Evolutionary conservation across 2,329 filamentous ascomycete genomes (phyloP), one percentile per base, ranked within the genome.

Genomic region (Talaromyces sp.): DNA sequence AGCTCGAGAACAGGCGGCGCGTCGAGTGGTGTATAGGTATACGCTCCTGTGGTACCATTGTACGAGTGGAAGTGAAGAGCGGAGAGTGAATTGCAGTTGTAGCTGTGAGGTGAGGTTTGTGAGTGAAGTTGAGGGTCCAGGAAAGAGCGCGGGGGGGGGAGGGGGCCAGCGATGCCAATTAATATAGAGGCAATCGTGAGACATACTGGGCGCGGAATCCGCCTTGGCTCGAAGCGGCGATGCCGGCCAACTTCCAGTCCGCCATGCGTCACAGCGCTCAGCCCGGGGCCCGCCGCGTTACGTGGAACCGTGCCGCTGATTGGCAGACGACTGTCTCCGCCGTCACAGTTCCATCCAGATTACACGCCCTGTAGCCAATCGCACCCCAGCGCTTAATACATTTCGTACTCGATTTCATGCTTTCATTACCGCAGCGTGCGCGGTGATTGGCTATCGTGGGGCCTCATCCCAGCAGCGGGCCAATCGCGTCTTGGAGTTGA

Each of bases 161-260:
- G 53, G 58, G 52, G 58, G 46, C n/a, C n/a, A n/a, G 43, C 43
- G n/a, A 46, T 46, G 24, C 43, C 24, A 46, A 21, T 46, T 43
- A 60, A 51, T 41, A 49, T 26, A 41, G 49, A 46, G 52, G 35
- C n/a, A 59, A 31, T 19, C 49, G 43, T 59, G 31, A 53, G 53
- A 60, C 27, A 53, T n/a, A n/a, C n/a, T n/a, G n/a, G n/a, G n/a
- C n/a, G n/a, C 19, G 38, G 52, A 55, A 50, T 50, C 51, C 35
- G 35, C 35, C 35, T 53, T 35, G 55, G n/a, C 54, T 56, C 32
- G 46, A 60, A 60, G 58, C 54, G 58, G 58, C 58, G 54, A 60
- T 56, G 54, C 58, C 54, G 58, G 26, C 35, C 35, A 38, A 3
- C 35, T 6, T 27, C 3, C 26, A 27, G 26, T 27, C 26, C 6